Conservation (phyloP, 352 stramenopile species). For the Phytophthora hibernalis region DNA sequence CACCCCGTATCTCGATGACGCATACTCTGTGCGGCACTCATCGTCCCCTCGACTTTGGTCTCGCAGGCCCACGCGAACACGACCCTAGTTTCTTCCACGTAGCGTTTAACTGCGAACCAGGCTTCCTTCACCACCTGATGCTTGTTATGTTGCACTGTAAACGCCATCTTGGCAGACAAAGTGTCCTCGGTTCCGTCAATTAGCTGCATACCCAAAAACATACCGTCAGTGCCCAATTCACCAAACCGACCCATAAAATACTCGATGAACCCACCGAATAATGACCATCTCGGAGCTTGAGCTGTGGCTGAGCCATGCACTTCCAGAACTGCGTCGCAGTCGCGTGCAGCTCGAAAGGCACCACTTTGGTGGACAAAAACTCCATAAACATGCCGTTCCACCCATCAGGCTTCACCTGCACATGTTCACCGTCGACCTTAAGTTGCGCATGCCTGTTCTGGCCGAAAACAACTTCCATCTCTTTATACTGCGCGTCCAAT, state of each 20-base stretch:
- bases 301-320: slow-evolving; percentile 29
- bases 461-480: slow-evolving; percentile 24
- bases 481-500: slow-evolving; percentile 29
- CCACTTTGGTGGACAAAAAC: slow-evolving; percentile 35
- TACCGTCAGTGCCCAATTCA: background rate
- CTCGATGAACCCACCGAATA: slow-evolving; percentile 30
- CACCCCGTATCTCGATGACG: slow-evolving; percentile 30
- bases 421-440: slow-evolving; percentile 29
- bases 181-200: slow-evolving; percentile 36
- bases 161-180: slow-evolving; percentile 40
- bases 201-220: slow-evolving; percentile 16
- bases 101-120: slow-evolving; percentile 37
- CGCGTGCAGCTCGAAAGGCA: slow-evolving; percentile 34
- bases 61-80: slow-evolving; percentile 43
- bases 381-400: slow-evolving; percentile 43
- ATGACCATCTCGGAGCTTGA: slow-evolving; percentile 38
- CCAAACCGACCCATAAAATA: background rate
- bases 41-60: slow-evolving; percentile 32
- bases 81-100: slow-evolving; percentile 26
- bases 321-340: slow-evolving; percentile 33
- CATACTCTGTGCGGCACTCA: slow-evolving; percentile 35
- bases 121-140: slow-evolving; percentile 35
- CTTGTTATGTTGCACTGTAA: slow-evolving; percentile 35
- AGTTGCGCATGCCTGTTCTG: slow-evolving; percentile 17
- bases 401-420: slow-evolving; percentile 40